These are phyloP conservation scores for Eremochloa ophiuroides DNA, from an alignment of 176 grass and related monocot species.

Conservation along the genomic window DNA sequence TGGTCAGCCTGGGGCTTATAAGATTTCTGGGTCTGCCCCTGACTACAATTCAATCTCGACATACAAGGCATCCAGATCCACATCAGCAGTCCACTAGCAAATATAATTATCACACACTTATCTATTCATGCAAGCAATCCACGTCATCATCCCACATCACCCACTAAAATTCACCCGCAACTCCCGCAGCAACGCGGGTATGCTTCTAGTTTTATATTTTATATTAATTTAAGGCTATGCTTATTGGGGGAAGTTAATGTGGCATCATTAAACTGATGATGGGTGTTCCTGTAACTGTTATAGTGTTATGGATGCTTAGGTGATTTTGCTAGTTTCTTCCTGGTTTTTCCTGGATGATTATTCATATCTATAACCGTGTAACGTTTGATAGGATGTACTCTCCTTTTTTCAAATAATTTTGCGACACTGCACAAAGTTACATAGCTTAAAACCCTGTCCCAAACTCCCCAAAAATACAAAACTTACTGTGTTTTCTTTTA, in stretches of 20 bases:
- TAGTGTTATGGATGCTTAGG: neutral
- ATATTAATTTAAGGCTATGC: neutral
- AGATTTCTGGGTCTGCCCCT: too few species aligned
- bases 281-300: neutral
- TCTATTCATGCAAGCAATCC: too few species aligned
- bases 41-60: too few species aligned
- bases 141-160: too few species aligned
- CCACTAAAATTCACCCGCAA: too few species aligned
- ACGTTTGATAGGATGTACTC: neutral
- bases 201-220: too few species aligned
- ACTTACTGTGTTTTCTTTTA: neutral
- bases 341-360: neutral
- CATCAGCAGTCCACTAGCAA: too few species aligned
- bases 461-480: neutral
- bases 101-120: too few species aligned
- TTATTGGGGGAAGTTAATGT: neutral
- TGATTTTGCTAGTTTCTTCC: neutral
- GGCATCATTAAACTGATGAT: neutral
- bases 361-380: neutral
- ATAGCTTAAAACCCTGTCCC: neutral
- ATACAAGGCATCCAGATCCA: too few species aligned
- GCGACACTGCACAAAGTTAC: conserved; percentile 1
- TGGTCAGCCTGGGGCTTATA: too few species aligned
- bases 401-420: too few species aligned
- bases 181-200: too few species aligned